Evolutionary conservation across 192 early-diverging fungal genomes (phyloP).

Genomic region (Chytriomyces confervae): DNA sequence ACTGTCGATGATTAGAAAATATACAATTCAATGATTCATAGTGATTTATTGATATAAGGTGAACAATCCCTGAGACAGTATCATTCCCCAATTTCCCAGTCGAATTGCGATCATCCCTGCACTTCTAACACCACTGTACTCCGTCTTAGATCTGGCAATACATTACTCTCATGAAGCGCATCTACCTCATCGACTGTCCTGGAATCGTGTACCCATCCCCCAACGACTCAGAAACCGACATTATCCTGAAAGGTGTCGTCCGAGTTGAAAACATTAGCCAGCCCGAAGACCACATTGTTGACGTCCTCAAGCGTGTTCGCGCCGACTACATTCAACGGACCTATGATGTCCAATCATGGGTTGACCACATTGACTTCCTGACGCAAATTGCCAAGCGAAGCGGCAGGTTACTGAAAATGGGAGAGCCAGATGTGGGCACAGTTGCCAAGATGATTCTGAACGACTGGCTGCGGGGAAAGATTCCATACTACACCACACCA

Average conservation of each 20-base stretch:
- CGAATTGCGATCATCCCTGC: neutral
- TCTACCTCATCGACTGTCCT: slow-evolving; percentile 99
- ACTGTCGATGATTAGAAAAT: neutral
- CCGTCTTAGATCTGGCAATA: slow-evolving; percentile 91
- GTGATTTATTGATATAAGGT: neutral
- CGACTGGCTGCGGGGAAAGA: slow-evolving; percentile 97
- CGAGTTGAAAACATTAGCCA: slow-evolving; percentile 88
- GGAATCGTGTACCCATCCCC: slow-evolving; percentile 91
- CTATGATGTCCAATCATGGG: slow-evolving; percentile 88
- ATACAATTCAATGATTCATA: neutral
- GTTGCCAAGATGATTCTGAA: slow-evolving; percentile 98
- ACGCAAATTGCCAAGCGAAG: slow-evolving; percentile 81
- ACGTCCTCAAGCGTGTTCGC: slow-evolving; percentile 80
- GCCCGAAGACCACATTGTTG: slow-evolving; percentile 91
- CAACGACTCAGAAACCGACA: slow-evolving; percentile 91
- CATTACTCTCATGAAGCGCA: slow-evolving; percentile 96
- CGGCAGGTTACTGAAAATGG: slow-evolving; percentile 92
- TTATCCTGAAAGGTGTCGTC: slow-evolving; percentile 96
- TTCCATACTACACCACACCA: slow-evolving; percentile 92
- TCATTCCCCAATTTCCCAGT: neutral
- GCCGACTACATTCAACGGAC: slow-evolving; percentile 91
- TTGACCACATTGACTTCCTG: slow-evolving; percentile 89
- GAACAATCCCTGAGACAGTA: slow-evolving; percentile 1
- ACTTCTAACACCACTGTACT: too few relatives aligned
- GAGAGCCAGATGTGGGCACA: slow-evolving; percentile 89